These are phyloP conservation scores for Saccharata proteae DNA, from an alignment of 2,329 filamentous ascomycete genomes.

Conservation along the genomic window DNA sequence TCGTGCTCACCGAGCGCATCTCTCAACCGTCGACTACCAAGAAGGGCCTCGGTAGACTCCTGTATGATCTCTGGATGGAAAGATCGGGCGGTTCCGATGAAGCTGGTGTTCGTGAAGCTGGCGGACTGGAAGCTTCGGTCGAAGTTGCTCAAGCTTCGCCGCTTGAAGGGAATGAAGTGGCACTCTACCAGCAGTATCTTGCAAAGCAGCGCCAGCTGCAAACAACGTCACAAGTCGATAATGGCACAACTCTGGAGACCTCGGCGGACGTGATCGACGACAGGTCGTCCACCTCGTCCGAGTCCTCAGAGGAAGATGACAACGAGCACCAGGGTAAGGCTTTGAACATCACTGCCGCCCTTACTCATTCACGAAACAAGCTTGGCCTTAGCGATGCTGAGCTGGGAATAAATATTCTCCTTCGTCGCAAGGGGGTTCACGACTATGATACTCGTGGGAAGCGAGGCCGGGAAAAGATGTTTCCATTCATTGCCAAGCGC, in stretches of 20 bases:
- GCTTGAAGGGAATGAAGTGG: conserved; percentile 63
- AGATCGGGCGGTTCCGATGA: conserved; percentile 36
- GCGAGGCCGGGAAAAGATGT: conserved; percentile 84
- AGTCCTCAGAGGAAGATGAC: conserved; percentile 79
- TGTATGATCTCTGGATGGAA: conserved; percentile 51
- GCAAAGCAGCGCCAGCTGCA: conserved; percentile 80
- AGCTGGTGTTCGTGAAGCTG: conserved; percentile 52
- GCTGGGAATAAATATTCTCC: conserved; percentile 77
- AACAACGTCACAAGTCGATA: conserved; percentile 61
- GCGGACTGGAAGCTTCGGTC: conserved; percentile 32
- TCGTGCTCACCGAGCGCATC: conserved; percentile 73
- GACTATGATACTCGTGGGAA: conserved; percentile 89
- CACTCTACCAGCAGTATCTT: conserved; percentile 82
- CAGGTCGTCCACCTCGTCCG: conserved; percentile 73
- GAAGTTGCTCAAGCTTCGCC: conserved; percentile 40
- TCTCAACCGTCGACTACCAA: conserved; percentile 25
- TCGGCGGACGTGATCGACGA: conserved; percentile 69
- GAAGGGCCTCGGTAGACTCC: conserved; percentile 49
- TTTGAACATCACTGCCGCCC: conserved; percentile 73
- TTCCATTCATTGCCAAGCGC: conserved; percentile 71
- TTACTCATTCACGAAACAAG: conserved; percentile 79
- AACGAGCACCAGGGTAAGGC: conserved; percentile 84
- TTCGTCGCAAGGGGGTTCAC: conserved; percentile 80
- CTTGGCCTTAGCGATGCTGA: conserved; percentile 80
- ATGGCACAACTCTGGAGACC: conserved; percentile 54